phyloP scores from a whole-genome alignment of 225 moss, liverwort and hornwort species.

The Neckera pumila region DNA sequence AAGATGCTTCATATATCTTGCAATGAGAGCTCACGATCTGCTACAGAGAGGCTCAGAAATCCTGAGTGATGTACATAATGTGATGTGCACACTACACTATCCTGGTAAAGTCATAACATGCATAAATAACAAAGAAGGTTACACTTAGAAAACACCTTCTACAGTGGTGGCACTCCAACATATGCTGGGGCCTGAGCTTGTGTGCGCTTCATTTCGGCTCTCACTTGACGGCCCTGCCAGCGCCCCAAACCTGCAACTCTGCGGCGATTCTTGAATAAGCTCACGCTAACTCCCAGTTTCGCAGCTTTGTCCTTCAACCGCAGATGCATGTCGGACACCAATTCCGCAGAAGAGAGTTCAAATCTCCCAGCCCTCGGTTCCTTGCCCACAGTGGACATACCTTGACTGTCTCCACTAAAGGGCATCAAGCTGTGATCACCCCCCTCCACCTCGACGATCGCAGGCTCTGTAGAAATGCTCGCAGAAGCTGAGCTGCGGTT shows the following conservation, averaged over 20 bases:
- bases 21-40: not conserved
- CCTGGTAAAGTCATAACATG: not conserved
- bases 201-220: not conserved
- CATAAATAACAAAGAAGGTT: not conserved
- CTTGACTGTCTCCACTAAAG: too few species aligned
- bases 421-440: too few species aligned
- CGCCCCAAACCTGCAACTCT: not conserved
- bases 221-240: not conserved
- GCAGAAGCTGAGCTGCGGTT: too few species aligned
- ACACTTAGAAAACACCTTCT: constrained; percentile 45
- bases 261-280: not conserved
- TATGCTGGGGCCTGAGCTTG: not conserved
- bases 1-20: not conserved
- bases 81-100: not conserved
- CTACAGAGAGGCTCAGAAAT: not conserved
- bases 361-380: not conserved
- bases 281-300: not conserved
- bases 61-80: not conserved
- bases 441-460: too few species aligned
- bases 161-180: constrained; percentile 93
- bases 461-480: too few species aligned
- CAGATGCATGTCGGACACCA: not conserved
- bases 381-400: not conserved
- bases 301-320: not conserved
- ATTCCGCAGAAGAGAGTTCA: not conserved